Percentiles rank a stretch among this genome's conserved stretches.
phyloP scores from a whole-genome alignment of 2,329 filamentous ascomycete genomes.

The Lachnellula willkommii region DNA sequence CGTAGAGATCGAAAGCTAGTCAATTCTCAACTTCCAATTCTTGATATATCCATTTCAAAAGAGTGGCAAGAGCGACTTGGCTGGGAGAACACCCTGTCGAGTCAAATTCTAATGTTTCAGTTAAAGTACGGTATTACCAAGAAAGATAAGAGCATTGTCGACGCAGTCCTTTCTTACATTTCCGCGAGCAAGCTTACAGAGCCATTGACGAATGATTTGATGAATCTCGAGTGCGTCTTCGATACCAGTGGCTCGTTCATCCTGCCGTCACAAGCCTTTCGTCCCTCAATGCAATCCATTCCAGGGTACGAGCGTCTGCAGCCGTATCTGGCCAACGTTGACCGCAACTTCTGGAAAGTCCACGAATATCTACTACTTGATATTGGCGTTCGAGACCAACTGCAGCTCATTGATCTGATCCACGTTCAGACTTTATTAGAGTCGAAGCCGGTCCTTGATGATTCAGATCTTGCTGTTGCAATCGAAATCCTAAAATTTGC shows the following conservation, averaged over 20 bases:
- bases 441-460: slow-evolving; percentile 13
- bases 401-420: slow-evolving; percentile 19
- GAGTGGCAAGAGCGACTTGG: slow-evolving; percentile 19
- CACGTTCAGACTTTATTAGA: slow-evolving; percentile 19
- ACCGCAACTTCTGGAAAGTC: slow-evolving; percentile 17
- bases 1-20: slow-evolving; percentile 12
- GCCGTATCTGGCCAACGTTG: slow-evolving; percentile 24
- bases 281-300: slow-evolving; percentile 3
- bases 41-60: slow-evolving; percentile 4
- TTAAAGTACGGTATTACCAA: slow-evolving; percentile 13
- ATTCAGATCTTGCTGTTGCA: slow-evolving; percentile 20
- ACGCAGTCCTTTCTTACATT: slow-evolving; percentile 20
- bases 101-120: slow-evolving; percentile 16
- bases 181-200: not conserved
- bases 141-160: slow-evolving; percentile 10
- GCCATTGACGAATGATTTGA: slow-evolving; percentile 8
- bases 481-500: slow-evolving; percentile 24
- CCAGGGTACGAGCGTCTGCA: slow-evolving; percentile 13
- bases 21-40: slow-evolving; percentile 14
- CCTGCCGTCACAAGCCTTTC: slow-evolving; percentile 16
- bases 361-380: slow-evolving; percentile 16
- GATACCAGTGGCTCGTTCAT: slow-evolving; percentile 9
- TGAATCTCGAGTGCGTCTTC: slow-evolving; percentile 13
- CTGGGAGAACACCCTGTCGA: slow-evolving; percentile 15
- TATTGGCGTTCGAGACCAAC: slow-evolving; percentile 18